phyloP scores from a whole-genome alignment of 202 grass and related monocot species.

The Setaria viridis region DNA sequence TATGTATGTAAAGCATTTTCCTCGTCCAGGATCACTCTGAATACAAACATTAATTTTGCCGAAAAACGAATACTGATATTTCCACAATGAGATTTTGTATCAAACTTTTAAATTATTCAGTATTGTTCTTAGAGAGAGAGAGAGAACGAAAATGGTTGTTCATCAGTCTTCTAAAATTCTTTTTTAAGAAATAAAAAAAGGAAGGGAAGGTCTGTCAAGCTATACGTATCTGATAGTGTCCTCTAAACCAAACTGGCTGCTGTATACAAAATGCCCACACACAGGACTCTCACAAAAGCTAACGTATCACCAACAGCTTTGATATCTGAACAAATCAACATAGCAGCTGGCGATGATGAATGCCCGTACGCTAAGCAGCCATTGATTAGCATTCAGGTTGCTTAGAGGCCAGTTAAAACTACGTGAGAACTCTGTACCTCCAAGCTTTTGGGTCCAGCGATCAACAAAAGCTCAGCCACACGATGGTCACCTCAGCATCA shows the following conservation, averaged over 20 bases:
- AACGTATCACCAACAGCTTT: not conserved
- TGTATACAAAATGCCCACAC: not conserved
- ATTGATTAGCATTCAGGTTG: slow-evolving; percentile 11
- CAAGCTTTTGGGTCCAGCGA: not conserved
- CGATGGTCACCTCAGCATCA: not conserved
- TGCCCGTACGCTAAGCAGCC: slow-evolving; percentile 15
- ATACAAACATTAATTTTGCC: too few species aligned
- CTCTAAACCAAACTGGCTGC: not conserved
- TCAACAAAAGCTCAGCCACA: not conserved
- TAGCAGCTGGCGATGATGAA: not conserved
- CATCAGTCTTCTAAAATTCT: not conserved
- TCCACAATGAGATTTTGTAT: not conserved
- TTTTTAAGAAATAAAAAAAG: not conserved
- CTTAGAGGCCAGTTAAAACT: not conserved
- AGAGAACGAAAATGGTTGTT: not conserved
- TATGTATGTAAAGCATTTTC: too few species aligned
- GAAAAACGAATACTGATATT: not conserved
- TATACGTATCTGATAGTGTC: not conserved
- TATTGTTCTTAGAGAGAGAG: not conserved
- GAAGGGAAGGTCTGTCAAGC: too few species aligned
- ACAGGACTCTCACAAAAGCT: not conserved
- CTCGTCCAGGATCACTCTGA: too few species aligned
- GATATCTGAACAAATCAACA: not conserved
- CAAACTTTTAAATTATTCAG: not conserved
- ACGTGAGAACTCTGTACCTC: not conserved